Evolutionary conservation across 176 grass and related monocot species (phyloP).

Genomic region (Ensete ventricosum): DNA sequence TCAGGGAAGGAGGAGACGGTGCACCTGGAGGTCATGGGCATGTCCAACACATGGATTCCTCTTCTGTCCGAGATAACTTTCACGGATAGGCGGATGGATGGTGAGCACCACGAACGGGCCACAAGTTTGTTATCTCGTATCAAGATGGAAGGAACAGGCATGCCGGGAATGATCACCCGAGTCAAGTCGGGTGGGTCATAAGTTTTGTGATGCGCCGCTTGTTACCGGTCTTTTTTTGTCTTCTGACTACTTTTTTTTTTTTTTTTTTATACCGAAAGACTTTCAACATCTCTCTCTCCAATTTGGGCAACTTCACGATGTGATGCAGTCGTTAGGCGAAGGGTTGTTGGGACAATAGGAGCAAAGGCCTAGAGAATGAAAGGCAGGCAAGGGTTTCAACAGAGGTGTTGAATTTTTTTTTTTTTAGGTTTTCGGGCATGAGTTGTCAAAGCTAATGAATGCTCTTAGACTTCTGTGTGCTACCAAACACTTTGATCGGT

Average conservation of each 20-base stretch:
- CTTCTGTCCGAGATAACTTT: conserved; percentile 13
- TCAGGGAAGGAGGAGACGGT: conserved; percentile 15
- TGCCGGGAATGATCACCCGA: neutral
- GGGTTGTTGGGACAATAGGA: conserved; percentile 20
- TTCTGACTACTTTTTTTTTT: neutral
- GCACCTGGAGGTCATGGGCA: conserved; percentile 29
- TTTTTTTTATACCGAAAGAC: neutral
- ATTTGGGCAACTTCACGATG: neutral
- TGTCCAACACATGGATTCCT: conserved; percentile 21
- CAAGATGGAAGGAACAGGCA: neutral
- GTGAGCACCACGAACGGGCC: no score
- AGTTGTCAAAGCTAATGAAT: conserved; percentile 31
- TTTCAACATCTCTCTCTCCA: neutral
- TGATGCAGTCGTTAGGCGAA: neutral
- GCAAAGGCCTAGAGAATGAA: conserved; percentile 26
- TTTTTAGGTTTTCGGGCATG: conserved; percentile 21
- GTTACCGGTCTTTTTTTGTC: no score
- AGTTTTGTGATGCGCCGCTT: neutral
- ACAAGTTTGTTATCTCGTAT: neutral
- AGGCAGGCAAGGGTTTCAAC: neutral
- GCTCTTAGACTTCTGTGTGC: conserved; percentile 22
- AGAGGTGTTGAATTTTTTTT: neutral
- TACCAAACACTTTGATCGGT: conserved; percentile 60
- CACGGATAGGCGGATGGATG: neutral
- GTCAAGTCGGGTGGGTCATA: neutral